Evolutionary conservation across 768 basidiomycete species (phyloP).

Genomic region (Boletus subparvulus): DNA sequence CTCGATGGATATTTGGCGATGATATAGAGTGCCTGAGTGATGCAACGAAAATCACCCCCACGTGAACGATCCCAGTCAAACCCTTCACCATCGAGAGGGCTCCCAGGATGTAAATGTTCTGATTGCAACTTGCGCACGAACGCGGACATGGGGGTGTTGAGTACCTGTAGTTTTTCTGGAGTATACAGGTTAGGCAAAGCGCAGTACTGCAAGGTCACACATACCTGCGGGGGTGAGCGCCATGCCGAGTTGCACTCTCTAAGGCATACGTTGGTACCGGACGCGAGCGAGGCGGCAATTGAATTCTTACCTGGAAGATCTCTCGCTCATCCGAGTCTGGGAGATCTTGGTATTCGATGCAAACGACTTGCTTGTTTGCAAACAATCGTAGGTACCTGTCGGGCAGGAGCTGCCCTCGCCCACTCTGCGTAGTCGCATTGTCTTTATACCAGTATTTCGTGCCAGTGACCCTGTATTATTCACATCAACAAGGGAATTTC

Average conservation of each 20-base stretch:
- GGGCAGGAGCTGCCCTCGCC: constrained; percentile 44
- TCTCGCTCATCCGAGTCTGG: constrained; percentile 59
- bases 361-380: constrained; percentile 73
- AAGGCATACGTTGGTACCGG: background rate
- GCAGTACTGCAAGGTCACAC: background rate
- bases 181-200: background rate
- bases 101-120: constrained; percentile 43
- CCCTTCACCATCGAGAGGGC: constrained; percentile 33
- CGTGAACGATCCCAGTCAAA: constrained; percentile 53
- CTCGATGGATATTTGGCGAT: constrained; percentile 45
- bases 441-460: constrained; percentile 56
- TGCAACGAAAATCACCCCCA: constrained; percentile 57
- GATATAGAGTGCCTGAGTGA: constrained; percentile 52
- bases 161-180: constrained; percentile 67
- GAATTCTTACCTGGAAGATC: constrained; percentile 62
- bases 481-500: background rate
- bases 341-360: constrained; percentile 72
- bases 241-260: constrained; percentile 80
- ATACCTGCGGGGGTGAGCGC: constrained; percentile 68
- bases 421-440: background rate
- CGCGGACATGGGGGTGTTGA: constrained; percentile 52
- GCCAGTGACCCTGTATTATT: constrained; percentile 9
- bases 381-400: constrained; percentile 58
- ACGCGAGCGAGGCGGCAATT: background rate
- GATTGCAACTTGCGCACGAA: constrained; percentile 60